These are phyloP conservation scores for Suhomyces emberorum DNA, from an alignment of 805 yeast species.

Conservation along the genomic window DNA sequence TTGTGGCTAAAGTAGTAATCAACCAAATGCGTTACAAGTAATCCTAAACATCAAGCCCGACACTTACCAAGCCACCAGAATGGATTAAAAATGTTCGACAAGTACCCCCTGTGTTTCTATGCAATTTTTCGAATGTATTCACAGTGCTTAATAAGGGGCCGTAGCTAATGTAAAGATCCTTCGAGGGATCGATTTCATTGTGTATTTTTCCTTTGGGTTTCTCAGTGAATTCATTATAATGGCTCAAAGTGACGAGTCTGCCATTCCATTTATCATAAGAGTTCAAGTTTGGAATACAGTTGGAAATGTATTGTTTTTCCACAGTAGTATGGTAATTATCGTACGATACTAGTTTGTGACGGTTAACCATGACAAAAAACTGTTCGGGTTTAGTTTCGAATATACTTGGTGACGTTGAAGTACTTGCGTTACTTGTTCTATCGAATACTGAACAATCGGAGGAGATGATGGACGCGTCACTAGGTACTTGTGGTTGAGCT, in stretches of 20 bases:
- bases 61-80: conserved; percentile 27
- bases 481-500: neutral
- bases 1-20: no score
- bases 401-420: neutral
- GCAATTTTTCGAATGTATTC: conserved; percentile 3
- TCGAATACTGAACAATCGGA: conserved; percentile 1
- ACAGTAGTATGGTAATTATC: conserved; percentile 17
- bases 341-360: conserved; percentile 11
- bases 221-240: conserved; percentile 6
- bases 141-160: conserved; percentile 1
- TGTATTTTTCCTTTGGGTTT: neutral
- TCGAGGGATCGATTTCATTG: neutral
- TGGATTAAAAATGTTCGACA: conserved; percentile 27
- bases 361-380: conserved; percentile 7
- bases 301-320: conserved; percentile 36
- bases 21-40: no score
- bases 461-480: neutral
- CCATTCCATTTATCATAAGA: conserved; percentile 37
- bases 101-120: neutral
- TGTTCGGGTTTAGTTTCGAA: neutral
- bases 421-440: neutral
- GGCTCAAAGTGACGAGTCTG: conserved; percentile 9
- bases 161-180: conserved; percentile 9
- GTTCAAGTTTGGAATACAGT: conserved; percentile 37
- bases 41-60: no score